Conservation (phyloP, 1,284 basidiomycete species). For the Moesziomyces aphidis region DNA sequence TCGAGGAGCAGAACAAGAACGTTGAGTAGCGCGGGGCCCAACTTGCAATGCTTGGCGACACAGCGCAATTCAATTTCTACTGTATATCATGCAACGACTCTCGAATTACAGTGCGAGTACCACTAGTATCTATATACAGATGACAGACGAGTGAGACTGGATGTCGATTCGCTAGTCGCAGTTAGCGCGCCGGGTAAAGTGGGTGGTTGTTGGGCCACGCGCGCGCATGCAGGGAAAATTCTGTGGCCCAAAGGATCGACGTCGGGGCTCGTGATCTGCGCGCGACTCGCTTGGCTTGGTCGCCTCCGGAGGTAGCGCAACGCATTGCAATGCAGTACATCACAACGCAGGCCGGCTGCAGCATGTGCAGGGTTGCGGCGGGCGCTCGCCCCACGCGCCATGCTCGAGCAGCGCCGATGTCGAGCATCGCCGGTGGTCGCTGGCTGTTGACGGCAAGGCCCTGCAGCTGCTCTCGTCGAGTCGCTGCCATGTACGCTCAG, state of each 20-base stretch:
- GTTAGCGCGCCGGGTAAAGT: slow-evolving; percentile 10
- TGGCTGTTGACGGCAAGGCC: background rate
- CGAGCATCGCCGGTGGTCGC: background rate
- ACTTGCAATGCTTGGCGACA: no score
- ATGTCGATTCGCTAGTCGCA: background rate
- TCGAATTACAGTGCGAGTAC: background rate
- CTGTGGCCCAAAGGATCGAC: background rate
- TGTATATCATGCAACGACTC: no score
- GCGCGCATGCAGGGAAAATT: slow-evolving; percentile 8
- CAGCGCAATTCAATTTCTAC: background rate
- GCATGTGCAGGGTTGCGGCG: no score
- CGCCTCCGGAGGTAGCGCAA: no score
- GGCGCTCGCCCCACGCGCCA: no score
- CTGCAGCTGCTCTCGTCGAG: background rate
- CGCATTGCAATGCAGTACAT: no score
- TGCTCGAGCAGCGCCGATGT: no score
- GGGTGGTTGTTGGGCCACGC: background rate
- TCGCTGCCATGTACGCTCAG: background rate
- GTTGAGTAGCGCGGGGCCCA: background rate
- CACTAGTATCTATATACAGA: no score
- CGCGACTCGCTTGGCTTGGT: background rate
- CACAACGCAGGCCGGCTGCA: no score
- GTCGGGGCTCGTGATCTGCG: background rate
- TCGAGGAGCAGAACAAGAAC: slow-evolving; percentile 24
- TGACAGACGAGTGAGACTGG: background rate